Base-by-base conservation (phyloP, 2,329 filamentous ascomycete genomes). In the Aspergillus caelatus region DNA sequence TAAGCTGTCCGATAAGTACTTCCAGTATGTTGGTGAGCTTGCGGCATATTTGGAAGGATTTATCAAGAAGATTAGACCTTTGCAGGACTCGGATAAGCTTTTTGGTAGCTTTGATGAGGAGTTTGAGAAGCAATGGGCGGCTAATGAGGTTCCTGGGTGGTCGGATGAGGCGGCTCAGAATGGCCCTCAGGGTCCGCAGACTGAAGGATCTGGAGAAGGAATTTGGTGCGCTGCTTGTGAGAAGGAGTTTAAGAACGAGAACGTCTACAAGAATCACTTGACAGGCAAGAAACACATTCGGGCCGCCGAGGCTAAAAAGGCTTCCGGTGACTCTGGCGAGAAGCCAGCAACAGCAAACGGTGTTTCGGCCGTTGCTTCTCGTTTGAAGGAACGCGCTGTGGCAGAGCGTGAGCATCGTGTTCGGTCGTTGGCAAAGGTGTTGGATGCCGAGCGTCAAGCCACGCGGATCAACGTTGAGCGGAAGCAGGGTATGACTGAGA, bases 401-500 rank as follows among this genome's bases (percentile, higher is more conserved):
- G 95, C 95, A 1, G 92, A 95, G 75, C 89, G 93, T 61, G 95
- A 99, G 75, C 90, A 90, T 77, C 88, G 93, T 21, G 86, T 97
- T 58, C 91, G 90, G 74, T 91, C 90, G 60, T 84, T 99, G 8
- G 88, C 92, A 11, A 86, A 89, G 55, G 88, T 91, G 5, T 95
- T 99, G 88, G 90, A 91, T 75, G 91, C 90, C 16, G 92, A 97
- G 75, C 90, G 94, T 62, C 87, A 91, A 77, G 94, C 97, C 73
- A 98, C 95, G 0, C 88, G 91, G 56, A 90, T 95, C 71, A 98
- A 99, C 73, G 93, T 98, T 12, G 96, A 99, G 84, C 91, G 95
- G 58, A 95, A 93, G 78, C 93, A 96, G 76, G 94, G 94, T 68
- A 97, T 99, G 93, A 99, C 95, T 3, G 94, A 98, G 75, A 89